Evolutionary conservation across 2,329 filamentous ascomycete genomes (phyloP).

Genomic region (Sarocladium strictum): DNA sequence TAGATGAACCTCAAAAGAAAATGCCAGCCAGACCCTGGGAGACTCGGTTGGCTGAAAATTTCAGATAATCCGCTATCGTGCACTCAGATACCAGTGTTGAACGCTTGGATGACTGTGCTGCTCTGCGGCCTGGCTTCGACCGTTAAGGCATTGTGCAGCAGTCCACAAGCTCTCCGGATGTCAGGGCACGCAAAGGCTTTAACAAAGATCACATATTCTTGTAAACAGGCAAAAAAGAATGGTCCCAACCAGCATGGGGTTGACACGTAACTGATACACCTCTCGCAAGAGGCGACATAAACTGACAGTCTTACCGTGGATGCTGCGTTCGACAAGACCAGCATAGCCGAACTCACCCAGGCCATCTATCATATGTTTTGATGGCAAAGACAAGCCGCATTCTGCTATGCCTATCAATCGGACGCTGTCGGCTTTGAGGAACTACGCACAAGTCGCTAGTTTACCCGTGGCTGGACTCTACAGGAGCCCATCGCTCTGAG

Average conservation of each 20-base stretch:
- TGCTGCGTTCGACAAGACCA: conserved; percentile 21
- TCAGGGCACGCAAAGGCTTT: not conserved
- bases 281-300: no score
- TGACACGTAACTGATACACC: conserved; percentile 11
- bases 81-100: no score
- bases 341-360: conserved; percentile 18
- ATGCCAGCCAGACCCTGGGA: no score
- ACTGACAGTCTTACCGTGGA: no score
- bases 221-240: not conserved
- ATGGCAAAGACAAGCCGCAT: conserved; percentile 16
- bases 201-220: not conserved
- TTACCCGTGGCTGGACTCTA: conserved; percentile 21
- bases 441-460: conserved; percentile 14
- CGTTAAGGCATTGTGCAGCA: no score
- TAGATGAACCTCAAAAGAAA: no score
- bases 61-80: no score
- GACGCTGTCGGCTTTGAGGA: conserved; percentile 12
- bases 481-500: conserved; percentile 21
- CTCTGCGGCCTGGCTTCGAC: no score
- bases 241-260: conserved; percentile 18
- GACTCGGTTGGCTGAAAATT: no score
- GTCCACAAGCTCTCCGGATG: not conserved
- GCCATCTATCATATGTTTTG: conserved; percentile 20
- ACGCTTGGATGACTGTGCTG: no score
- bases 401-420: conserved; percentile 19